Evolutionary conservation across 225 moss, liverwort and hornwort species (phyloP).

Genomic region (Pleurozium schreberi): DNA sequence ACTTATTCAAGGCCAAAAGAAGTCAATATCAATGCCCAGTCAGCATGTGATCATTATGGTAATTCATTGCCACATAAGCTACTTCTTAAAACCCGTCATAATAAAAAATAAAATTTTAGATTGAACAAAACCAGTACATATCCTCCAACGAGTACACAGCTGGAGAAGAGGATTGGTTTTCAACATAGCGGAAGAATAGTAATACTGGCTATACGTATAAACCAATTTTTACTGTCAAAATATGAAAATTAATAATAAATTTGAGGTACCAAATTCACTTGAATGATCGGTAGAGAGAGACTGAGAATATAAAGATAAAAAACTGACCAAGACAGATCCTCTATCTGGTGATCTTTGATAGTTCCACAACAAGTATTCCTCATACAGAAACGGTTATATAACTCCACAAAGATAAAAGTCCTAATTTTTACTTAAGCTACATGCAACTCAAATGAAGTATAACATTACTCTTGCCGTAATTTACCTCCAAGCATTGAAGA

Average conservation of each 20-base stretch:
- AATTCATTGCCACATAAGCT: background rate
- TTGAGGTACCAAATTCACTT: background rate
- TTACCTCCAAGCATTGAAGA: conserved; percentile 53
- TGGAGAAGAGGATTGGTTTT: background rate
- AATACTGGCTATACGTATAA: background rate
- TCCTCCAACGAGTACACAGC: background rate
- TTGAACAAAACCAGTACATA: background rate
- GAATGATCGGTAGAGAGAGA: background rate
- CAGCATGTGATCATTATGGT: background rate
- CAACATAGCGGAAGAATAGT: background rate
- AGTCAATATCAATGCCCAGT: background rate
- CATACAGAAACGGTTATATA: background rate
- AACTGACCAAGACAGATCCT: background rate
- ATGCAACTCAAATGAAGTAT: background rate
- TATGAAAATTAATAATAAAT: background rate
- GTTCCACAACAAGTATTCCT: background rate
- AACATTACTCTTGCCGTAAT: background rate
- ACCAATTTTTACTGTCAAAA: background rate
- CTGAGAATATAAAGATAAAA: background rate
- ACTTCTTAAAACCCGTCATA: background rate
- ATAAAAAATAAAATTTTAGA: background rate
- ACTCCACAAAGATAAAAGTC: background rate
- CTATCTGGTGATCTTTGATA: background rate
- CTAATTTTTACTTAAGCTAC: background rate
- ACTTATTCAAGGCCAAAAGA: background rate